Evolutionary conservation across 192 early-diverging fungal genomes (phyloP).

Genomic region (Coemansia sp.): DNA sequence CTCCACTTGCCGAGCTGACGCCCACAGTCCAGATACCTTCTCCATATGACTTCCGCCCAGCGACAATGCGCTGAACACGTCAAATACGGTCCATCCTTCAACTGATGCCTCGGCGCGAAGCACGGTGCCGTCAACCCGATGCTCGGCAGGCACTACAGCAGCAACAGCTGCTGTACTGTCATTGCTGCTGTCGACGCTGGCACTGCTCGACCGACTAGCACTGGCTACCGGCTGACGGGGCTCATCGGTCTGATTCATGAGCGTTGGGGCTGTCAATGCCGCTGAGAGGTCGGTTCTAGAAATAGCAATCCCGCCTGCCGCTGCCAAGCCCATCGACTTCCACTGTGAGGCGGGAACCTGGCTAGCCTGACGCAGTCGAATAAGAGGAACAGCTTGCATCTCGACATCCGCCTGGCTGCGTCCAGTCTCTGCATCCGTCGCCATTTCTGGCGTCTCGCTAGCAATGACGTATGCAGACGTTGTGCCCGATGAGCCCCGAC

Average conservation of each 20-base stretch:
- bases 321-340: slow-evolving; percentile 17
- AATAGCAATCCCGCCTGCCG: slow-evolving; percentile 13
- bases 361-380: slow-evolving; percentile 12
- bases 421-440: background rate
- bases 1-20: slow-evolving; percentile 3
- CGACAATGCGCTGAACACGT: slow-evolving; percentile 26
- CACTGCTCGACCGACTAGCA: background rate
- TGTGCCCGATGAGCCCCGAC: background rate
- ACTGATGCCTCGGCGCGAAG: slow-evolving; percentile 31
- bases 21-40: slow-evolving; percentile 29
- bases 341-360: slow-evolving; percentile 8
- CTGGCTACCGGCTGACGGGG: background rate
- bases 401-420: background rate
- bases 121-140: slow-evolving; percentile 1
- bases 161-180: background rate
- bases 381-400: slow-evolving; percentile 17
- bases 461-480: background rate
- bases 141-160: background rate
- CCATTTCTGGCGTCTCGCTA: background rate
- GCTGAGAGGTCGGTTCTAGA: slow-evolving; percentile 8
- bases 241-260: background rate
- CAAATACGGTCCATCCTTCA: slow-evolving; percentile 47
- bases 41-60: background rate
- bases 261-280: background rate
- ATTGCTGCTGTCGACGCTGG: background rate